phyloP scores from a whole-genome alignment of 768 basidiomycete genomes.

The Termitomyces sp. region DNA sequence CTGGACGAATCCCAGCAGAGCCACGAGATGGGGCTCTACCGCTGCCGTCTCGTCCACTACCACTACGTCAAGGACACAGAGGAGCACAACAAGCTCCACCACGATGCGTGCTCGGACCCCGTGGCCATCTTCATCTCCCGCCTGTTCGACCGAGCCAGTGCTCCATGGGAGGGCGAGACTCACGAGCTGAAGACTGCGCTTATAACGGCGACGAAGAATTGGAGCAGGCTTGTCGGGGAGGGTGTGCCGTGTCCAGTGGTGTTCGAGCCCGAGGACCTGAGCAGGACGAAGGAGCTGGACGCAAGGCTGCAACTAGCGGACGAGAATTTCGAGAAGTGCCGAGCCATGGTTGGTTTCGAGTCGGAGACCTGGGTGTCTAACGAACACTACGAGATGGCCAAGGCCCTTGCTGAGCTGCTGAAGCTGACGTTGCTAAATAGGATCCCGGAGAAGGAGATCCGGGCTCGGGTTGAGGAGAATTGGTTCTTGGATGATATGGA shows the following conservation, averaged over 20 bases:
- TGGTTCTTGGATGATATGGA: background rate
- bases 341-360: background rate
- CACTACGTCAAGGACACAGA: background rate
- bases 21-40: background rate
- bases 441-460: background rate
- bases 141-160: background rate
- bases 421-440: background rate
- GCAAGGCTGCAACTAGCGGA: background rate
- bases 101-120: background rate
- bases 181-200: background rate
- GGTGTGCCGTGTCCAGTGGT: background rate
- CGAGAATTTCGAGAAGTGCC: background rate
- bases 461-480: background rate
- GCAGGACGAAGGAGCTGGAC: background rate
- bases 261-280: background rate
- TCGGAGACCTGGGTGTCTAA: background rate
- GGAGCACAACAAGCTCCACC: conserved; percentile 1
- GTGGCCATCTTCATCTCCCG: background rate
- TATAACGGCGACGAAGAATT: too few species aligned
- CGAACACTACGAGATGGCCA: background rate
- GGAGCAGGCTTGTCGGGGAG: background rate
- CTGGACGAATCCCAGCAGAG: background rate
- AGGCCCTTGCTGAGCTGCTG: background rate
- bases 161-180: background rate
- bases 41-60: background rate